Conservation (phyloP, 139 green algal species). For the Micractinium conductrix region DNA sequence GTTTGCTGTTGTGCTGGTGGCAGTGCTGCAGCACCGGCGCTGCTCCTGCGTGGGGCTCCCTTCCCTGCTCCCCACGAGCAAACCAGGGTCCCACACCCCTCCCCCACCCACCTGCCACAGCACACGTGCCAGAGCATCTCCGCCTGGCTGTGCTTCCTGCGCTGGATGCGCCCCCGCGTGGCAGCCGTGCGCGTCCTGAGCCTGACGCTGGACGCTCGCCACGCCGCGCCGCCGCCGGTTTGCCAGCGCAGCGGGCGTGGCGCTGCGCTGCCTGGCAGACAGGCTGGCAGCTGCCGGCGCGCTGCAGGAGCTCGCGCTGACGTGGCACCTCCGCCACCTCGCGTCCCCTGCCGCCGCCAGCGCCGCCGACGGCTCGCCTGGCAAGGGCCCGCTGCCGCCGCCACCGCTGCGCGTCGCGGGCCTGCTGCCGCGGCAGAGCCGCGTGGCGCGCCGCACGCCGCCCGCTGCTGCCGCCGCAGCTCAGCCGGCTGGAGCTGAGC, state of each 20-base stretch:
- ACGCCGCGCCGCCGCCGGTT: background rate
- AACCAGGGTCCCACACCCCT: too few species aligned
- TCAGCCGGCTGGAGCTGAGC: background rate
- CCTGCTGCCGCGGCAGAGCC: background rate
- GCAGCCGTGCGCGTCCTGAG: background rate
- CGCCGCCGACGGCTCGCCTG: background rate
- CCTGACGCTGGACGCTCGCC: background rate
- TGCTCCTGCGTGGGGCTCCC: background rate
- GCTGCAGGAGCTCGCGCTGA: slow-evolving; percentile 1
- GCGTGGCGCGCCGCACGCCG: background rate
- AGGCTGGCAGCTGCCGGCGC: background rate
- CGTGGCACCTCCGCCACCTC: too few species aligned
- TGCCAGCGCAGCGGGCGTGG: background rate
- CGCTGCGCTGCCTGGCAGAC: background rate
- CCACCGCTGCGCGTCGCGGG: background rate
- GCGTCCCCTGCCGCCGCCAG: background rate
- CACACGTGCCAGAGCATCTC: background rate
- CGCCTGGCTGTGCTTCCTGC: background rate
- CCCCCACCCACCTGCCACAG: background rate
- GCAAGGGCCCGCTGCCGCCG: background rate
- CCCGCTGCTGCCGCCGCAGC: background rate
- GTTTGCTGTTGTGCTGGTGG: too few species aligned
- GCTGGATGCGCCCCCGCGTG: slow-evolving; percentile 10
- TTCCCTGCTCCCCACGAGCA: too few species aligned
- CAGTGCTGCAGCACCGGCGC: background rate